Evolutionary conservation across 805 yeast species (phyloP).

Genomic region (Candida piceae): DNA sequence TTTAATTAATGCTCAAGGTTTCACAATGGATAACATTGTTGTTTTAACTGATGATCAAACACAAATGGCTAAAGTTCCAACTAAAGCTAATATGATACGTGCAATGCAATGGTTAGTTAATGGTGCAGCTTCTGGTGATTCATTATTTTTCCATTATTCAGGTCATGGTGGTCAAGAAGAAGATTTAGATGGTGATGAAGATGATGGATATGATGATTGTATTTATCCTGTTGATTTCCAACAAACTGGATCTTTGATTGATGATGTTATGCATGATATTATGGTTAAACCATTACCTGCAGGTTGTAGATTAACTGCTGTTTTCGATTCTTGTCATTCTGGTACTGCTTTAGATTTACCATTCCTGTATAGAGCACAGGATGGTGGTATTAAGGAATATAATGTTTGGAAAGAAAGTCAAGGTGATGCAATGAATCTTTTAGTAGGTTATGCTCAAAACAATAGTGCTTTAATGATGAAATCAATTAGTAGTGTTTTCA

Average conservation of each 20-base stretch:
- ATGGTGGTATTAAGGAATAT: conserved; percentile 80
- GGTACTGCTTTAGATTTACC: conserved; percentile 82
- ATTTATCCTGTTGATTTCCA: conserved; percentile 45
- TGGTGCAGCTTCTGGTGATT: conserved; percentile 71
- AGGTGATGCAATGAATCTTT: conserved; percentile 53
- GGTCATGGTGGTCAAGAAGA: conserved; percentile 80
- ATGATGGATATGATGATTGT: conserved; percentile 33
- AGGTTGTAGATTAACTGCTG: conserved; percentile 73
- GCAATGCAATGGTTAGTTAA: conserved; percentile 81
- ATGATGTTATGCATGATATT: conserved; percentile 68
- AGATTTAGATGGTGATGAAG: conserved; percentile 43
- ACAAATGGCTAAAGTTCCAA: conserved; percentile 48
- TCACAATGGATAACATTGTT: conserved; percentile 50
- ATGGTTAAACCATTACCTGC: conserved; percentile 65
- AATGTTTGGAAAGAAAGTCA: conserved; percentile 74
- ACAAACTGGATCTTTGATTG: conserved; percentile 60
- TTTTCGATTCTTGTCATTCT: conserved; percentile 83
- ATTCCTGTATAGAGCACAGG: conserved; percentile 65
- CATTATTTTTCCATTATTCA: conserved; percentile 76
- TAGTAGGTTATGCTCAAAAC: conserved; percentile 56
- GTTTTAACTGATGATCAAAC: conserved; percentile 53
- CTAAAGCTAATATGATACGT: conserved; percentile 61
- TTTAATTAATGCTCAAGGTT: conserved; percentile 39
- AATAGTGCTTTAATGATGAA: conserved; percentile 41
- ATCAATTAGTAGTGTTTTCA: conserved; percentile 34